These are phyloP conservation scores for Pugionium dolabratum DNA, from an alignment of 345 rosid genomes.

Conservation along the genomic window DNA sequence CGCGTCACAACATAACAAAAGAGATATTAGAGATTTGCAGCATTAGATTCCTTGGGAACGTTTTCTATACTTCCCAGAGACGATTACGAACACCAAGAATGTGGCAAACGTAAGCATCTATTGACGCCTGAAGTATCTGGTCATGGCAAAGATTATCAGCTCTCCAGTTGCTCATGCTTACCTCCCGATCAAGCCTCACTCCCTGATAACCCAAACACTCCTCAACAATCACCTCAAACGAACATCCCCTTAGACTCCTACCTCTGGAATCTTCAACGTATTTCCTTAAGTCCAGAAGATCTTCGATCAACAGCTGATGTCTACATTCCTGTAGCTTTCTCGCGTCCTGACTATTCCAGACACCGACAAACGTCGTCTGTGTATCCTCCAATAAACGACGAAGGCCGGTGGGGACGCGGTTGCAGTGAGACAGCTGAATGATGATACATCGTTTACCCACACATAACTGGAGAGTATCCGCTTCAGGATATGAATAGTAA, in stretches of 20 bases:
- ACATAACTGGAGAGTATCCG: slow-evolving; percentile 43
- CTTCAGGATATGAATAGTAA: not conserved
- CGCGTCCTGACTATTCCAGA: slow-evolving; percentile 39
- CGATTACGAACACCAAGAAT: slow-evolving; percentile 29
- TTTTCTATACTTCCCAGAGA: slow-evolving; percentile 21
- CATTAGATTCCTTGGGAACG: not conserved
- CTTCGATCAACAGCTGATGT: slow-evolving; percentile 24
- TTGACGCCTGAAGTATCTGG: slow-evolving; percentile 43
- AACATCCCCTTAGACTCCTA: slow-evolving; percentile 11
- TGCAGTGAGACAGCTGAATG: slow-evolving; percentile 33
- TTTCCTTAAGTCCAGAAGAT: slow-evolving; percentile 38
- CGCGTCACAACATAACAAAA: not conserved
- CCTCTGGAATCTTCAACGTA: not conserved
- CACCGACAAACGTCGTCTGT: not conserved
- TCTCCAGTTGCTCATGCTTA: slow-evolving; percentile 47
- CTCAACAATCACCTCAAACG: slow-evolving; percentile 41
- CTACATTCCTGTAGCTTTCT: slow-evolving; percentile 17
- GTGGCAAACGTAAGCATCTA: slow-evolving; percentile 35
- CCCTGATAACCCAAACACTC: slow-evolving; percentile 36
- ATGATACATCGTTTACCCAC: slow-evolving; percentile 39
- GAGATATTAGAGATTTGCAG: slow-evolving; percentile 8
- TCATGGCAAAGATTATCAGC: slow-evolving; percentile 16
- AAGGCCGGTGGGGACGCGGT: slow-evolving; percentile 20
- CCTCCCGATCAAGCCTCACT: slow-evolving; percentile 25
- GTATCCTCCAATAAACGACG: slow-evolving; percentile 27